These are phyloP conservation scores for Penicillium sp. DNA, from an alignment of 2,329 filamentous ascomycete species.

Conservation along the genomic window DNA sequence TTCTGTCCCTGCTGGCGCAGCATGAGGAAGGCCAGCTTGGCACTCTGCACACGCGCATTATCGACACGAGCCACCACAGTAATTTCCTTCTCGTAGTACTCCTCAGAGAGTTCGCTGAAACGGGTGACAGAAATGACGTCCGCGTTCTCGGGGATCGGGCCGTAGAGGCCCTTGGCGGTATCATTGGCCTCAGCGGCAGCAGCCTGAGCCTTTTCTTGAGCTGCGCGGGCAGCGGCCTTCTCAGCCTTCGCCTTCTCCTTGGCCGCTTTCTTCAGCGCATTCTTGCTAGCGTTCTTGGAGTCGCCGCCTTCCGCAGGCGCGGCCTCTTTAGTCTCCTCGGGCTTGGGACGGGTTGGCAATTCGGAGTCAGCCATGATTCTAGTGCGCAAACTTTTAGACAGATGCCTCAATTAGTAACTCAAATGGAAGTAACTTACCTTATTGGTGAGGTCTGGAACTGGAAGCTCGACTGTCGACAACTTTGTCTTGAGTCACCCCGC, in stretches of 20 bases:
- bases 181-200: constrained; percentile 66
- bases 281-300: constrained; percentile 63
- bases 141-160: constrained; percentile 64
- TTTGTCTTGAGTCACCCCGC: constrained; percentile 41
- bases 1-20: constrained; percentile 77
- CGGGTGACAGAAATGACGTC: constrained; percentile 64
- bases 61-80: constrained; percentile 80
- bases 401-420: constrained; percentile 5
- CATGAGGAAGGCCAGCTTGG: constrained; percentile 90
- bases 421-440: constrained; percentile 20
- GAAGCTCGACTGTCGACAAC: constrained; percentile 16
- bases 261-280: constrained; percentile 80
- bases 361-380: constrained; percentile 45
- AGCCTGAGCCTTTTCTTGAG: constrained; percentile 72
- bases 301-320: constrained; percentile 45
- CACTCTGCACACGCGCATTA: constrained; percentile 83
- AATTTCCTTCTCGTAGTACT: constrained; percentile 70
- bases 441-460: constrained; percentile 23
- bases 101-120: constrained; percentile 59
- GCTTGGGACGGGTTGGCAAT: constrained; percentile 46
- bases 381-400: not conserved
- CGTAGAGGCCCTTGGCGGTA: constrained; percentile 74
- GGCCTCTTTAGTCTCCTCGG: constrained; percentile 38
- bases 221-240: constrained; percentile 72
- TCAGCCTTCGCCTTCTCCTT: constrained; percentile 88